Evolutionary conservation across 257 asterid species (phyloP).

Genomic region (Lithospermum erythrorhizon): DNA sequence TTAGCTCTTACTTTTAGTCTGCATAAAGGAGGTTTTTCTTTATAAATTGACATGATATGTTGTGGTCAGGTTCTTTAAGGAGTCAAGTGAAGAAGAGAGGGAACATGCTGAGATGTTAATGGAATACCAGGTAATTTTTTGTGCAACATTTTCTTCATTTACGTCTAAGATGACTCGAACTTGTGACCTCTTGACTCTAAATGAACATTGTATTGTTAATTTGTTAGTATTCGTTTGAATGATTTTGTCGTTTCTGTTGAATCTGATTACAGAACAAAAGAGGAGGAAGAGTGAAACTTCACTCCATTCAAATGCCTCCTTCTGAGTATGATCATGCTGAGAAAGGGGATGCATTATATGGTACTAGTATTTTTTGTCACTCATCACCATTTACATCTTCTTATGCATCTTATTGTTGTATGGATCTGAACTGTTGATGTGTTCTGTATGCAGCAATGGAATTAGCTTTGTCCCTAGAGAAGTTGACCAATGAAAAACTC

Average conservation of each 20-base stretch:
- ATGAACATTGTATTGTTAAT: no score
- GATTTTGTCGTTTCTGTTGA: not conserved
- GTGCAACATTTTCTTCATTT: not conserved
- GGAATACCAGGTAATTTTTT: constrained; percentile 58
- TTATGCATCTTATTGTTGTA: not conserved
- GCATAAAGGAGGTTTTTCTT: not conserved
- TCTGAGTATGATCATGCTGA: constrained; percentile 60
- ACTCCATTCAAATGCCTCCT: constrained; percentile 35
- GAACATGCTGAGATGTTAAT: constrained; percentile 82
- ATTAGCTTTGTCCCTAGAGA: constrained; percentile 60
- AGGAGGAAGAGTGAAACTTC: constrained; percentile 76
- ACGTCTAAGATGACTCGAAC: not conserved
- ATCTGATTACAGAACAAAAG: constrained; percentile 42
- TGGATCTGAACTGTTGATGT: not conserved
- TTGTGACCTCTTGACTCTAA: not conserved
- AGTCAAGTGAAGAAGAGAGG: constrained; percentile 71
- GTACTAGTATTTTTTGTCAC: constrained; percentile 20
- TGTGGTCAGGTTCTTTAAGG: constrained; percentile 62
- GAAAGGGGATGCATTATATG: constrained; percentile 79
- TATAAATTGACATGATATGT: constrained; percentile 1
- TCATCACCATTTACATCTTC: not conserved
- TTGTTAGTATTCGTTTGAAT: no score
- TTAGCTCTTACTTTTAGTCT: not conserved
- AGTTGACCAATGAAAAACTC: constrained; percentile 52
- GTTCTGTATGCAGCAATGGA: constrained; percentile 65